Percentiles rank a stretch among this genome's conserved stretches.
Conservation (phyloP, 805 yeast species). For the Saccharomycopsis olivae region DNA sequence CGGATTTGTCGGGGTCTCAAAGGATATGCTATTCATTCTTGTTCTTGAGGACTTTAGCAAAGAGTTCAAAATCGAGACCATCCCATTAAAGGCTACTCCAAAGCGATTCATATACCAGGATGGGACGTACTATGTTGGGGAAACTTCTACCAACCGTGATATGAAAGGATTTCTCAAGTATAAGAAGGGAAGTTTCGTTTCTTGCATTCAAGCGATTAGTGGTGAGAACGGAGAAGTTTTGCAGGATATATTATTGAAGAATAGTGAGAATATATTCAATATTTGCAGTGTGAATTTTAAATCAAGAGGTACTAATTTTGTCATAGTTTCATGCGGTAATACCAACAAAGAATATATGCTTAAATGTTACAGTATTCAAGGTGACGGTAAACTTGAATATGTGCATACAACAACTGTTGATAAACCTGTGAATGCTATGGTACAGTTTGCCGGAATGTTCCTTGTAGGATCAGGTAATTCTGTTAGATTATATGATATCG, state of each 20-base stretch:
- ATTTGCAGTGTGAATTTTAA: slow-evolving; percentile 27
- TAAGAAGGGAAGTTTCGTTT: slow-evolving; percentile 35
- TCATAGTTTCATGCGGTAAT: slow-evolving; percentile 39
- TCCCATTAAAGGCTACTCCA: slow-evolving; percentile 43
- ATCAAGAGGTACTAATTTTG: slow-evolving; percentile 20
- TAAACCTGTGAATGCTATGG: slow-evolving; percentile 36
- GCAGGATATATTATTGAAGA: slow-evolving; percentile 25
- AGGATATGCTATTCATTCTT: slow-evolving; percentile 42
- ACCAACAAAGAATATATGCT: slow-evolving; percentile 23
- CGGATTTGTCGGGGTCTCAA: slow-evolving; percentile 56
- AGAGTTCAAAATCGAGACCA: slow-evolving; percentile 27
- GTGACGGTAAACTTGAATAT: slow-evolving; percentile 26
- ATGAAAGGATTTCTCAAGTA: too few species aligned
- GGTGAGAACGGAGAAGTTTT: slow-evolving; percentile 25
- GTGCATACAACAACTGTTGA: slow-evolving; percentile 54
- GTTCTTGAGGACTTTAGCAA: slow-evolving; percentile 34
- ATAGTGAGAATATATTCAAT: slow-evolving; percentile 20
- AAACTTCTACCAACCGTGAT: too few species aligned
- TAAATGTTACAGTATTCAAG: slow-evolving; percentile 28
- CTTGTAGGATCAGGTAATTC: slow-evolving; percentile 45
- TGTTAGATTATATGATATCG: slow-evolving; percentile 59
- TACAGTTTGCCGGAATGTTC: slow-evolving; percentile 46
- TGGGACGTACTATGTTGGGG: neutral
- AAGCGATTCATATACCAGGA: slow-evolving; percentile 24
- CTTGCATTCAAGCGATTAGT: slow-evolving; percentile 44